Evolutionary conservation across 2,329 filamentous ascomycete genomes (phyloP), one percentile per base, ranked within the genome.

Genomic region (Chaetomium sp.): DNA sequence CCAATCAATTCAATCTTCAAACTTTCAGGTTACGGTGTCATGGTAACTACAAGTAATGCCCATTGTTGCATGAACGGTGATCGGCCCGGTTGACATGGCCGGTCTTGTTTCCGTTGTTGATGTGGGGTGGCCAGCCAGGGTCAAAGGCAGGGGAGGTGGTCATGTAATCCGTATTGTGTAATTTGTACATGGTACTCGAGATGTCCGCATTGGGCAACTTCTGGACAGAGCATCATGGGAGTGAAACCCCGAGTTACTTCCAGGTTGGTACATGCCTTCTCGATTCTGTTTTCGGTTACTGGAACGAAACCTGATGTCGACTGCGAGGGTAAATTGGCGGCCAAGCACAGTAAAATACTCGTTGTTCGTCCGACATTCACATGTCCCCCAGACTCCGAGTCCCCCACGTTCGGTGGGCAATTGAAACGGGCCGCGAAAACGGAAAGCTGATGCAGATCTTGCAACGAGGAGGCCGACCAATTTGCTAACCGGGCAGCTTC

Each of bases 401-500:
- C 25, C 13, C 25, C 51, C 38, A 19, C 38, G 38, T 42, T 42
- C 6, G 38, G 16, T 4, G 16, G 51, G 51, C 51, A n/a, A 21
- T 33, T 42, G 54, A 27, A 38, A 38, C 33, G 33, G 54, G 29
- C 51, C 51, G 29, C n/a, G 12, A 42, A 42, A 33, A 56, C 35
- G 38, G 38, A 35, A 38, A 42, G 29, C 31, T 42, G 54, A 56
- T 12, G 33, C 54, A 56, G 33, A 25, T 56, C 31, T 33, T 56
- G 54, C 13, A 31, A 56, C 54, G 54, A 29, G 21, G 54, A 29
- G 33, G 21, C 54, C 54, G 21, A 21, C 54, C 54, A 21, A 21
- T 59, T 9, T 16, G 19, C 12, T 35, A 12, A 45, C 25, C 35
- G n/a, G n/a, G n/a, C n/a, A 16, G 16, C 19, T 16, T 25, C n/a